Base-by-base conservation (phyloP, 352 stramenopile genomes). In the Pseudoperonospora humuli region DNA sequence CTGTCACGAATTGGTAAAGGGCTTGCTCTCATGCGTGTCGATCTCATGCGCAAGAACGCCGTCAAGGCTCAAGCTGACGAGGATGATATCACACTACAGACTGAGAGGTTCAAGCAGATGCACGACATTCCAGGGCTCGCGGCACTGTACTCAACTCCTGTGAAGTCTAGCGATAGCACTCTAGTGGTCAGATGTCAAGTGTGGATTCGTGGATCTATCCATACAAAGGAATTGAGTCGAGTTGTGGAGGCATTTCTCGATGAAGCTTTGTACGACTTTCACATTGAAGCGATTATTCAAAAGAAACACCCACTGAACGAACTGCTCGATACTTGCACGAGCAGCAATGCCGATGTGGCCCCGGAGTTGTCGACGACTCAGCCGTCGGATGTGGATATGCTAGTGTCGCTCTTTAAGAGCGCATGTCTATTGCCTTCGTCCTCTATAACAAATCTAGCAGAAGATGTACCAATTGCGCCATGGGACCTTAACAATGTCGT, bases 241-340 rank as follows among this genome's bases (percentile, higher is more conserved):
- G 55, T 87, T 13, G 60, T 89, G n/a, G 68, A 87, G 39, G 56
- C 63, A 9, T 81, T 82, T 31, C 14, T 94, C 13, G 70, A 87
- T 15, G 77, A 94, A 67, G 67, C 79, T 6, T 32, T 94, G 28
- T 78, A 72, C 23, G 82, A 94, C 35, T 89, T 81, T 40, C 61
- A 71, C n/a, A 86, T 92, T 11, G 79, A 94, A 50, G 44, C 51
- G 5, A 74, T 50, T 2, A 51, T 89, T 25, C 57, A 50, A 36
- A 64, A 73, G 25, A 28, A 67, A 10, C 35, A 64, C 23, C 20
- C 24, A 47, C 50, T 20, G n/a, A 55, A 18, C 24, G 29, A 26
- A 13, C 23, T 25, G 33, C 28, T 25, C 13, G 39, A 45, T 36
- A 15, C 19, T 11, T 42, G 10, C 23, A 36, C 38, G 2, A 37